Base-by-base conservation (phyloP, 2,329 filamentous ascomycete genomes). In the Seiridium cupressi region DNA sequence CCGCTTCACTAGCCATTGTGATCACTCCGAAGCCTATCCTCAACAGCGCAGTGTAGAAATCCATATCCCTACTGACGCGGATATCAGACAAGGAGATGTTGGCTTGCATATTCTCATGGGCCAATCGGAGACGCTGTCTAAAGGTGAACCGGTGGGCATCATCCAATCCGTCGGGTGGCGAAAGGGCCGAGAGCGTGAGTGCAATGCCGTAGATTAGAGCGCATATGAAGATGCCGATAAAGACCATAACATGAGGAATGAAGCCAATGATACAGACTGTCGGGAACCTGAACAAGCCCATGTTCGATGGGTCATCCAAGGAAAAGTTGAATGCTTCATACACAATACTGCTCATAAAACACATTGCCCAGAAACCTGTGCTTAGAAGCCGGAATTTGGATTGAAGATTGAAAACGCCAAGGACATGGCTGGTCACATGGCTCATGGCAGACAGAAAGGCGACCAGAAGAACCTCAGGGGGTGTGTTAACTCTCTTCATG, bases 191-290 rank as follows among this genome's bases (percentile, higher is more conserved):
- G 5, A 97, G 81, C 0, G 89, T 60, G 35, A 98, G 78, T 3
- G 94, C 93, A 31, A 95, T 68, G 0, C 77, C 77, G 71, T 98
- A 98, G 53, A 99, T 96, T 6, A 81, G 70, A 3, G 85, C 81
- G 71, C 95, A 98, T 13, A 89, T 77, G 4, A 86, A 61, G 51
- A 97, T 97, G 0, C 94, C 95, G 6, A 84, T 68, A 1, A 98
- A 76, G 10, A 98, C 91, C 32, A 97, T 79, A n/a, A 98, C 82
- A 73, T 98, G 94, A 1, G 95, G 95, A 42, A 98, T 90, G 72
- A 98, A 97, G 1, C 94, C 92, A 36, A 98, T 90, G 61, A 98
- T 93, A 69, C 92, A 97, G 46, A 98, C 93, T 0, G 93, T 97
- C 3, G 95, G 95, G 65, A 96, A 97, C 62, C 92, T 86, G 47